These are phyloP conservation scores for Trichoderma gracile DNA, from an alignment of 2,329 filamentous ascomycete species.

Conservation along the genomic window DNA sequence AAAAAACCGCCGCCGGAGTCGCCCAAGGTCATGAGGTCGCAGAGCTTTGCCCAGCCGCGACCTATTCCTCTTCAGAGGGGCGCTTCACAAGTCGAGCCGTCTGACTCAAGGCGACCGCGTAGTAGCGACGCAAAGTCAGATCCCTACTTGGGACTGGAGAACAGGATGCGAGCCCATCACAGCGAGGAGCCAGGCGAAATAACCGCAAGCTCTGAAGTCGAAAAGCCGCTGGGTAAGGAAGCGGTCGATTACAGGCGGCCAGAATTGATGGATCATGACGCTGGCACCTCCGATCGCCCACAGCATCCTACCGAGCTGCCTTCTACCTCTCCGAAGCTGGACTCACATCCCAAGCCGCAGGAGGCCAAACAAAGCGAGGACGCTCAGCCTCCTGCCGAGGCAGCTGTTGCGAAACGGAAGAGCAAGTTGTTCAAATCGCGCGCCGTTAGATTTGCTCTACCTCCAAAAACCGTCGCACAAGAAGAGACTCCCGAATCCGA, in stretches of 20 bases:
- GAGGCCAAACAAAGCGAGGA: neutral
- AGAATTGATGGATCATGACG: slow-evolving; percentile 14
- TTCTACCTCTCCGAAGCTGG: slow-evolving; percentile 8
- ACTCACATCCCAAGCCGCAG: slow-evolving; percentile 7
- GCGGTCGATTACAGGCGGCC: slow-evolving; percentile 26
- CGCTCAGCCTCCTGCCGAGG: neutral
- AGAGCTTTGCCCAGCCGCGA: slow-evolving; percentile 50
- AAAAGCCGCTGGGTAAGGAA: slow-evolving; percentile 32
- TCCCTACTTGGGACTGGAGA: slow-evolving; percentile 38
- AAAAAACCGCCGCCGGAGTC: slow-evolving; percentile 54
- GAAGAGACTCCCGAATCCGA: slow-evolving; percentile 50
- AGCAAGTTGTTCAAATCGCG: slow-evolving; percentile 37
- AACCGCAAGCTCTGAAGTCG: slow-evolving; percentile 44
- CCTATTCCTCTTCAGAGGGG: slow-evolving; percentile 42
- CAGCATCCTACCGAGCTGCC: neutral
- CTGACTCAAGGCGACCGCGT: slow-evolving; percentile 48
- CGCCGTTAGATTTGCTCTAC: slow-evolving; percentile 44
- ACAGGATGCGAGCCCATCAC: slow-evolving; percentile 42
- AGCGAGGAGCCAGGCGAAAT: slow-evolving; percentile 53
- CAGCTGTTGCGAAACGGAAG: slow-evolving; percentile 28
- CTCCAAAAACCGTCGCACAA: slow-evolving; percentile 39
- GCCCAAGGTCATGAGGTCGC: slow-evolving; percentile 53
- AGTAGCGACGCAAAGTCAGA: slow-evolving; percentile 57
- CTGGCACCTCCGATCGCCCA: neutral
- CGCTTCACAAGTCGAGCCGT: slow-evolving; percentile 40